These are phyloP conservation scores for Umbelopsis sp. DNA, from an alignment of 192 early-diverging fungal genomes.

Conservation along the genomic window DNA sequence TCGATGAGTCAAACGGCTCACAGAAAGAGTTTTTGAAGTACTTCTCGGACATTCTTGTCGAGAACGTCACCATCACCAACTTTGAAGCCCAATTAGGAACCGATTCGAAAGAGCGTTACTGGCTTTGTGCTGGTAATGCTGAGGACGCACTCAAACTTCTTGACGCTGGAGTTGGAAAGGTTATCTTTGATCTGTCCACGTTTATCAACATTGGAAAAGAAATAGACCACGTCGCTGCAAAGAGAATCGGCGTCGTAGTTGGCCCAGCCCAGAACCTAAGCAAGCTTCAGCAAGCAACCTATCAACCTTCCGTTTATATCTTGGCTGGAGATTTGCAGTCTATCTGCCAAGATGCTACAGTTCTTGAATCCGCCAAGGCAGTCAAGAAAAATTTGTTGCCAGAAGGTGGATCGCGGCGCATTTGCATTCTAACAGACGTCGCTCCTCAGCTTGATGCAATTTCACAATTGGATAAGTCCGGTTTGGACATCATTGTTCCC, in stretches of 20 bases:
- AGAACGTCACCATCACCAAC: slow-evolving; percentile 32
- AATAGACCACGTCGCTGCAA: slow-evolving; percentile 40
- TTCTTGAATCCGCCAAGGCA: slow-evolving; percentile 15
- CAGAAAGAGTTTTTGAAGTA: neutral
- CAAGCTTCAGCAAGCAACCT: slow-evolving; percentile 11
- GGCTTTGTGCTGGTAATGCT: slow-evolving; percentile 41
- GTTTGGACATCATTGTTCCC: slow-evolving; percentile 41
- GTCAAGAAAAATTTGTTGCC: slow-evolving; percentile 41
- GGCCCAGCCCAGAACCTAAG: slow-evolving; percentile 1
- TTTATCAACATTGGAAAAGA: slow-evolving; percentile 32
- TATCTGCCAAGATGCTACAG: neutral
- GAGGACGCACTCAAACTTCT: slow-evolving; percentile 49
- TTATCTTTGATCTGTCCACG: slow-evolving; percentile 40
- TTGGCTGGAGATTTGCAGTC: slow-evolving; percentile 10
- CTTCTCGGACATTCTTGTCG: slow-evolving; percentile 30
- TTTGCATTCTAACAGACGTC: slow-evolving; percentile 33
- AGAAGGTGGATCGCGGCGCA: slow-evolving; percentile 44
- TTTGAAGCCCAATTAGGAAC: slow-evolving; percentile 36
- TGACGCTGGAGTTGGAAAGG: slow-evolving; percentile 52
- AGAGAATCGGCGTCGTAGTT: slow-evolving; percentile 45
- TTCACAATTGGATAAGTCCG: slow-evolving; percentile 33
- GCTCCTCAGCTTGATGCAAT: slow-evolving; percentile 30
- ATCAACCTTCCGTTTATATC: slow-evolving; percentile 15
- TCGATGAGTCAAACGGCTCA: slow-evolving; percentile 15
- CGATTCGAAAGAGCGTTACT: slow-evolving; percentile 42